phyloP scores from a whole-genome alignment of 345 rosid species.

The Lumnitzera racemosa region DNA sequence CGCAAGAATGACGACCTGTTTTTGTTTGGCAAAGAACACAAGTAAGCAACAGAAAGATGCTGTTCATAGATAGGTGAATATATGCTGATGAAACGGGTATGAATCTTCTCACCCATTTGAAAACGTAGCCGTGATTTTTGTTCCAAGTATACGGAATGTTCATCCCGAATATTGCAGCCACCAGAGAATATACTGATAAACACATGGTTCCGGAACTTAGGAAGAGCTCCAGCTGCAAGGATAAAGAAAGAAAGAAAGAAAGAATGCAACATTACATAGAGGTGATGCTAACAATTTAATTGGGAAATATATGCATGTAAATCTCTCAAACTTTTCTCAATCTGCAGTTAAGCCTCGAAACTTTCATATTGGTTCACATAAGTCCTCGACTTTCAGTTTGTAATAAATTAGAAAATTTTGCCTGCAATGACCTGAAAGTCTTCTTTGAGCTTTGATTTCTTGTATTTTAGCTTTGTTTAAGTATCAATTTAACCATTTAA shows the following conservation, averaged over 20 bases:
- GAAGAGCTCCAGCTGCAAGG: conserved; percentile 29
- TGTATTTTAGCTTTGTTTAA: too few species aligned
- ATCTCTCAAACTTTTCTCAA: too few species aligned
- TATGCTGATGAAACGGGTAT: not conserved
- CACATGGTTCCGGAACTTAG: conserved; percentile 44
- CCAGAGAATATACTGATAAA: conserved; percentile 37
- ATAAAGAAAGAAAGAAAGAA: not conserved
- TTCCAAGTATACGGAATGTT: conserved; percentile 41
- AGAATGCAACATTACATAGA: not conserved
- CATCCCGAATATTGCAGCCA: conserved; percentile 51
- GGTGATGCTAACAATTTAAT: not conserved
- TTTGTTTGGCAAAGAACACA: not conserved
- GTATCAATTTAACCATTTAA: too few species aligned
- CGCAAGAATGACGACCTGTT: conserved; percentile 46
- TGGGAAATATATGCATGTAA: too few species aligned
- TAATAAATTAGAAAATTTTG: too few species aligned
- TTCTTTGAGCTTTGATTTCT: too few species aligned
- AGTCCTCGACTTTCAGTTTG: too few species aligned
- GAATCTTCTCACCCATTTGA: conserved; percentile 40
- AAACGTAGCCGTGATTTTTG: conserved; percentile 29
- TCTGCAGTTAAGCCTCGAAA: too few species aligned
- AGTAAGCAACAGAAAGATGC: not conserved
- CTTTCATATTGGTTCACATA: too few species aligned
- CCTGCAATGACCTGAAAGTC: too few species aligned
- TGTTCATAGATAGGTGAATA: not conserved